Conservation (phyloP, 148 eudicot species). For the Talinum fruticosum region DNA sequence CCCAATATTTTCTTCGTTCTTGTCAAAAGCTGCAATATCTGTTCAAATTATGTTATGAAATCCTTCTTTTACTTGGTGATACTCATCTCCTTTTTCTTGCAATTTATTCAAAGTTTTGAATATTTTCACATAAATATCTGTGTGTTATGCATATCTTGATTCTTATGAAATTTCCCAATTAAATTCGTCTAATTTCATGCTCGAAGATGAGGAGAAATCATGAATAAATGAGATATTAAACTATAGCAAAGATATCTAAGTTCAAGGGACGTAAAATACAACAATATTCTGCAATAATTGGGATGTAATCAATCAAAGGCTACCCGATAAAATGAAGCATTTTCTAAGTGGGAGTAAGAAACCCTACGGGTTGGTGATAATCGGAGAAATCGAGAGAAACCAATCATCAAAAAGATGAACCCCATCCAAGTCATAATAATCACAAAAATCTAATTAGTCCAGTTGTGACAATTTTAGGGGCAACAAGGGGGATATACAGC, state of each 20-base stretch:
- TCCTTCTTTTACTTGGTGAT: background rate
- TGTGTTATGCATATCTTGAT: background rate
- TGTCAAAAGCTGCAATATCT: background rate
- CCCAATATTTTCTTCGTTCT: background rate
- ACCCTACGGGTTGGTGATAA: conserved; percentile 10
- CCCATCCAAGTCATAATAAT: conserved; percentile 10
- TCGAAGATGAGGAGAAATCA: background rate
- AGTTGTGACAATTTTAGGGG: too few relatives aligned
- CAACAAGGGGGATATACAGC: too few relatives aligned
- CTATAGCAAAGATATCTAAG: background rate
- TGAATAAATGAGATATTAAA: background rate
- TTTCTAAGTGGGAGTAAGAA: conserved; percentile 28
- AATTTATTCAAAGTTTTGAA: background rate
- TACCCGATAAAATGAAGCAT: too few relatives aligned
- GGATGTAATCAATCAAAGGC: background rate
- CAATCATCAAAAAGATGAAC: background rate
- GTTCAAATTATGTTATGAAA: background rate
- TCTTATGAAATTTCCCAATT: background rate
- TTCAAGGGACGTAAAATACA: background rate
- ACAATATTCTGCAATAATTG: background rate
- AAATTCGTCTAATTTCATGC: background rate
- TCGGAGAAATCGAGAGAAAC: conserved; percentile 13
- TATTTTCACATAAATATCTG: background rate
- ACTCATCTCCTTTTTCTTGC: background rate
- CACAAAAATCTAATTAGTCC: too few relatives aligned